A percentile compares a stretch with the other conserved stretches of the same genome.
Conservation (phyloP, 75 land plant genomes). For the Gnetum montanum region DNA sequence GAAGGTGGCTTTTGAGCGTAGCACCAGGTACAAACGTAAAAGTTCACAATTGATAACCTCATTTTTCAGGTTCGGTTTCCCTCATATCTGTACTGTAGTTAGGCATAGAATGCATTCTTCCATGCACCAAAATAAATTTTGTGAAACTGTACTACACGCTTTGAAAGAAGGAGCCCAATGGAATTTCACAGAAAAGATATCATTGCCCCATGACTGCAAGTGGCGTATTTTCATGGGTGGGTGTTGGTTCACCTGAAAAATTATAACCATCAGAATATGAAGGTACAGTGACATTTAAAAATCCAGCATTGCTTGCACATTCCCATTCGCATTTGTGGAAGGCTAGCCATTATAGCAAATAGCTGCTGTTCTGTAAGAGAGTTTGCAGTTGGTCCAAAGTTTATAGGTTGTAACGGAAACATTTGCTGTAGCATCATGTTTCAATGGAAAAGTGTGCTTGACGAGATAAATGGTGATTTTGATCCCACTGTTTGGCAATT, state of each 20-base stretch:
- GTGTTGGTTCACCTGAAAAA: conserved; percentile 21
- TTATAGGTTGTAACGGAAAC: conserved; percentile 32
- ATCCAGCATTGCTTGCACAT: not conserved
- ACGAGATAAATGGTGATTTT: conserved; percentile 19
- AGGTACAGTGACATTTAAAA: conserved; percentile 7
- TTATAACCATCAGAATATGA: conserved; percentile 52
- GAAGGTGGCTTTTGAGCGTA: no score
- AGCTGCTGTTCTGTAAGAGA: conserved; percentile 53
- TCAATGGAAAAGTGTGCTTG: conserved; percentile 30
- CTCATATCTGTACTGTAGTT: no score
- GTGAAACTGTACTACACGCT: no score
- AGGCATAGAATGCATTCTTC: no score
- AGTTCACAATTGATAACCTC: no score
- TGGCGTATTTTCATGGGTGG: no score
- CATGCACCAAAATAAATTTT: no score
- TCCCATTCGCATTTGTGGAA: conserved; percentile 38
- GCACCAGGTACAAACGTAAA: no score
- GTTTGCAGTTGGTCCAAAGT: conserved; percentile 48
- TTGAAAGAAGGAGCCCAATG: no score
- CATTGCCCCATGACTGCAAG: no score
- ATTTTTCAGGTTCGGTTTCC: no score
- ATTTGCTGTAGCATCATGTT: conserved; percentile 31
- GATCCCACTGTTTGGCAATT: conserved; percentile 12
- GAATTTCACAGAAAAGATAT: no score
- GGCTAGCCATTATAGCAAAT: conserved; percentile 39